Conservation (phyloP, 768 basidiomycete species). For the Lentinula edodes region DNA sequence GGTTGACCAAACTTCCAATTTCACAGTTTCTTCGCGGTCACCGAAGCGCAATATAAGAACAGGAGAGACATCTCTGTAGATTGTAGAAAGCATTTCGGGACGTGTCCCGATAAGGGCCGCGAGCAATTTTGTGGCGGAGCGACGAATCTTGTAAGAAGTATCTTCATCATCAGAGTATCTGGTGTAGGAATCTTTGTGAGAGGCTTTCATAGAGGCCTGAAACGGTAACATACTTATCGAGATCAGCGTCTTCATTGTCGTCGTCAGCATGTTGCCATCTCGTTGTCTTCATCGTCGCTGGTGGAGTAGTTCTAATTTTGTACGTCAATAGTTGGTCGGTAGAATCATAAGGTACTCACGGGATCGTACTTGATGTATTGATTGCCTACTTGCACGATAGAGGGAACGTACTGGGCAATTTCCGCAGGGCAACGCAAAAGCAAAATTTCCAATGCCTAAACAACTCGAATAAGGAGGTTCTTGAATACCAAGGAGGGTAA, state of each 20-base stretch:
- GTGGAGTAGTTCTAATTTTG: conserved; percentile 41
- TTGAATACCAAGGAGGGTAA: not conserved
- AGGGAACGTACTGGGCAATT: conserved; percentile 62
- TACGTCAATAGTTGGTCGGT: not conserved
- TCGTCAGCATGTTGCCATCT: conserved; percentile 65
- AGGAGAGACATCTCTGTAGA: conserved; percentile 84
- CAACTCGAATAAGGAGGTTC: conserved; percentile 6
- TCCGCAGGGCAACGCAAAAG: conserved; percentile 82
- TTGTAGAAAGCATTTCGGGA: conserved; percentile 72
- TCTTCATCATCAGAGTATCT: conserved; percentile 99
- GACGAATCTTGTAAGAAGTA: conserved; percentile 94
- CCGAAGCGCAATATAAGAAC: conserved; percentile 87
- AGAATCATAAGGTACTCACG: conserved; percentile 37
- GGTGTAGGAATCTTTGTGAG: conserved; percentile 3
- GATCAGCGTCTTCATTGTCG: conserved; percentile 73
- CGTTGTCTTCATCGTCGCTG: conserved; percentile 42
- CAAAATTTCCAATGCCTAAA: conserved; percentile 78
- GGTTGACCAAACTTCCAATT: conserved; percentile 87
- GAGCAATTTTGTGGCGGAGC: conserved; percentile 90
- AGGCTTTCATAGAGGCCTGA: not conserved
- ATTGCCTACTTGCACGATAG: conserved; percentile 65
- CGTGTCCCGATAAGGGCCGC: conserved; percentile 83
- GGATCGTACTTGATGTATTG: conserved; percentile 92
- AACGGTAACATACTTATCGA: conserved; percentile 57
- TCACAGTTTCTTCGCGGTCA: conserved; percentile 93